Conservation (phyloP, 768 basidiomycete genomes). For the Lentinula boryana region DNA sequence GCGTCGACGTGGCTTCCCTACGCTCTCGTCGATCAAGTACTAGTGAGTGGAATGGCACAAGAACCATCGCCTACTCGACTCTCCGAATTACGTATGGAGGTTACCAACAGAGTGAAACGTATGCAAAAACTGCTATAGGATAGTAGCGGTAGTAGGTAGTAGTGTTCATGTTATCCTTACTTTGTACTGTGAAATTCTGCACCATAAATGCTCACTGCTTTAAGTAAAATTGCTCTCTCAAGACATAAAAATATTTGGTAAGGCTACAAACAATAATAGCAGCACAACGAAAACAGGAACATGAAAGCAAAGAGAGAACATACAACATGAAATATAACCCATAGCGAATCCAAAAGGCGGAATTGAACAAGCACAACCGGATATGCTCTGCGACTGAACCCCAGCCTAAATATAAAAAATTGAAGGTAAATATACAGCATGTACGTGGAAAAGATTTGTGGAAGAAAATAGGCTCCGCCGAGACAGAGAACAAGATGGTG, state of each 20-base stretch:
- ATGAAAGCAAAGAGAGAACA: not conserved
- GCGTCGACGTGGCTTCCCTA: conserved; percentile 78
- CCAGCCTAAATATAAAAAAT: not conserved
- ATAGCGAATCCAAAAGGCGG: not conserved
- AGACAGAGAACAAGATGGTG: not conserved
- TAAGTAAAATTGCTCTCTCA: too few relatives aligned
- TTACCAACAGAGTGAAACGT: conserved; percentile 59
- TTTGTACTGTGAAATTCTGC: too few relatives aligned
- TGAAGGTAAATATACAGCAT: not conserved
- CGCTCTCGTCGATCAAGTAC: conserved; percentile 76
- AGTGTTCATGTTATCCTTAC: too few relatives aligned
- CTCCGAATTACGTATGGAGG: conserved; percentile 48
- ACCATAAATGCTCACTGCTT: not conserved
- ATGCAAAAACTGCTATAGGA: conserved; percentile 38
- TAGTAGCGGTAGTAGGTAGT: not conserved
- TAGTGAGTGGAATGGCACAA: conserved; percentile 54
- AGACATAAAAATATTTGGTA: not conserved
- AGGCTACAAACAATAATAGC: not conserved
- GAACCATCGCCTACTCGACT: conserved; percentile 43
- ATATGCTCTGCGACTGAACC: not conserved
- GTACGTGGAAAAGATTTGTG: not conserved
- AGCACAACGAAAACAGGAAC: not conserved
- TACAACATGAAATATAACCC: not conserved
- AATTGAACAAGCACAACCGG: not conserved
- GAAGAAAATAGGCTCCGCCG: not conserved